These are phyloP conservation scores for Pythium pyrilobum DNA, from an alignment of 352 stramenopile species.

Conservation along the genomic window DNA sequence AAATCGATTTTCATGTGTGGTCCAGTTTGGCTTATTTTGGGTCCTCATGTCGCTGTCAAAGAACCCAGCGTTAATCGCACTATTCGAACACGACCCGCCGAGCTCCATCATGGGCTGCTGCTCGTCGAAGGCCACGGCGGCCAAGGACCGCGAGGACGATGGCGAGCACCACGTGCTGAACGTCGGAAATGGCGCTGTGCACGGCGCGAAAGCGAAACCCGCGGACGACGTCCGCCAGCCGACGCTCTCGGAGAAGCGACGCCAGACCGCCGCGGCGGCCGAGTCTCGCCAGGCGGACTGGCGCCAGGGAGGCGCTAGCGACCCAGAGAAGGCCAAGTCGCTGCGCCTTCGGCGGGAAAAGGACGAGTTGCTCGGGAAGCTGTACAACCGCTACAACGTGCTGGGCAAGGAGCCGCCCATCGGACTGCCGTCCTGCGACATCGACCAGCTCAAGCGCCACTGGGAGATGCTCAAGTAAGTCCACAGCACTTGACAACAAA, in stretches of 20 bases:
- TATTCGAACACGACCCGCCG: too few species aligned
- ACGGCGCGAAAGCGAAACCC: neutral
- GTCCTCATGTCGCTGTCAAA: too few species aligned
- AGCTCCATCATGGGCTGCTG: constrained; percentile 56
- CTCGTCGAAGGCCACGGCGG: constrained; percentile 51
- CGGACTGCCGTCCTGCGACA: constrained; percentile 67
- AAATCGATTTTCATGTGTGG: neutral
- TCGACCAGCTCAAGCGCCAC: constrained; percentile 74
- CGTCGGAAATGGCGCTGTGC: constrained; percentile 1
- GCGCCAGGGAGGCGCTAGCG: constrained; percentile 60
- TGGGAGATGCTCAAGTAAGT: constrained; percentile 50
- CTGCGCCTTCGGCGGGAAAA: constrained; percentile 71
- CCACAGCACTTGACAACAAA: neutral
- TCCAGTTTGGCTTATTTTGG: constrained; percentile 8
- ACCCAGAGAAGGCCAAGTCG: constrained; percentile 60
- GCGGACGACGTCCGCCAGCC: constrained; percentile 23
- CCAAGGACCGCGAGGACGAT: constrained; percentile 21
- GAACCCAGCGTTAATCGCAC: too few species aligned
- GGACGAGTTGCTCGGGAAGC: constrained; percentile 77
- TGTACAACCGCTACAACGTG: constrained; percentile 73
- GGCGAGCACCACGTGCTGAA: constrained; percentile 10
- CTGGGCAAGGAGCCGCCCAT: constrained; percentile 77
- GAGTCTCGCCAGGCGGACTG: constrained; percentile 64
- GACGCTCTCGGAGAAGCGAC: constrained; percentile 62
- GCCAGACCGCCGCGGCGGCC: constrained; percentile 51